Evolutionary conservation across 768 basidiomycete species (phyloP), one percentile per base, ranked within the genome.

Genomic region (Leccinum ochraceum): DNA sequence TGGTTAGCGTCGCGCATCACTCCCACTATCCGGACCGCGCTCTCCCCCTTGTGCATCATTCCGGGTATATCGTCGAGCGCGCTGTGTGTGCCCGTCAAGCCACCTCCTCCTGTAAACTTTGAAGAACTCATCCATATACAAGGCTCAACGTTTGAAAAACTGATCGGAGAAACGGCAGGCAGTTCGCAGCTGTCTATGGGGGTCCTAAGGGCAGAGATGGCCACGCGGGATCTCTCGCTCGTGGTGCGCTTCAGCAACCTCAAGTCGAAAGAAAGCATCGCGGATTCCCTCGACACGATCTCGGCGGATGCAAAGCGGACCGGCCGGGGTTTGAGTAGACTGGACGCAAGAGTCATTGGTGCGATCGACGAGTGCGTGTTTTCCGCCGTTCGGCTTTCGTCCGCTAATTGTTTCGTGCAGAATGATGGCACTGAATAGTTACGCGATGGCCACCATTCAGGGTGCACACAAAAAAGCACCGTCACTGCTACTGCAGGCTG

Each of bases 131-230:
- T 86, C 36, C 78, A 86, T 14, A 77, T 85, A 4, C 87, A 92
- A 63, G 81, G 80, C 60, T 76, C 81, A 48, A 81, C 82, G 2
- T 85, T 92, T 58, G 87, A 85, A 56, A 78, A 88, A 63, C 73
- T 92, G 17, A 70, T 88, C 26, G 84, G 83, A 53, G 83, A 85
- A 51, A 78, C 86, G 0, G 78, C 81, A 0, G 85, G 86, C 2
- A 82, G 84, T 1, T 83, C 86, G 0, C 79, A 78, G 6, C 69
- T 93, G 39, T 83, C 88, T 5, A 68, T 89, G 49, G 83, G 89
- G 58, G 82, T 93, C 63, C 85, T 90, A 74, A 87, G 86, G 70
- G 86, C 89, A 14, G 87, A 92, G 65, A 86, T 92, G 82, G 91
- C 89, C 14, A 89, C 87, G 1, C 76, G 73, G 24, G 90, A 93